Base-by-base conservation (phyloP, 768 basidiomycete genomes). In the Leccinum variicolor region DNA sequence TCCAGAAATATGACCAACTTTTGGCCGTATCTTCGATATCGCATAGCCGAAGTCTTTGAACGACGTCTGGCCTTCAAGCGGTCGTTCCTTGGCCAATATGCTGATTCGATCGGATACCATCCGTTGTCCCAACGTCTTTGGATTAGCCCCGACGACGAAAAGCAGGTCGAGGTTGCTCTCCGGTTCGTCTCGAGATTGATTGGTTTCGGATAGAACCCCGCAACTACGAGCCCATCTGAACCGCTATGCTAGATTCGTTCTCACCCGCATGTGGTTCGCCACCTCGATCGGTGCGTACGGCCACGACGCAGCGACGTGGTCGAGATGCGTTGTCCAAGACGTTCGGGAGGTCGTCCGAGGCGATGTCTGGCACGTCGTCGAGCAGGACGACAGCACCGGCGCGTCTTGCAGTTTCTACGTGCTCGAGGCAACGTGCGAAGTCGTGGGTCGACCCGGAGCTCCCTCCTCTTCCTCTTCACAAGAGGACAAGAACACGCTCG, bases 371-470 rank as follows among this genome's bases (percentile, higher is more conserved):
- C 73, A 67, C 19, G 68, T 91, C 39, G 73, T 75, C 19, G 63
- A 78, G 11, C 65, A 55, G 14, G 57, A 65, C 19, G 48, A 50
- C 1, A 41, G 57, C 2, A 57, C 62, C 13, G 66, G 60, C 21
- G 73, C 79, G 56, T 67, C 65, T 10, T 52, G 50, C 34, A 41
- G 19, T 11, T 78, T 82, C 61, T 84, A 84, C 64, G 83, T 89
- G 26, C 71, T 92, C 1, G 87, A 88, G 58, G 67, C 80, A 21
- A 92, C 90, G 0, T 89, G 89, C 64, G 90, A 92, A 64, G 84
- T 86, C 31, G 78, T 90, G 54, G 88, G 87, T 0, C 73, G 69
- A 31, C 61, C 69, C 11, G 19, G 41, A 10, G 11, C 41, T 6
- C 63, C 69, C 23, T 25, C 70, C 15, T 47, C 54, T 21, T 21